phyloP scores from a whole-genome alignment of 2,329 filamentous ascomycete genomes.

The Colletotrichum chrysophilum region DNA sequence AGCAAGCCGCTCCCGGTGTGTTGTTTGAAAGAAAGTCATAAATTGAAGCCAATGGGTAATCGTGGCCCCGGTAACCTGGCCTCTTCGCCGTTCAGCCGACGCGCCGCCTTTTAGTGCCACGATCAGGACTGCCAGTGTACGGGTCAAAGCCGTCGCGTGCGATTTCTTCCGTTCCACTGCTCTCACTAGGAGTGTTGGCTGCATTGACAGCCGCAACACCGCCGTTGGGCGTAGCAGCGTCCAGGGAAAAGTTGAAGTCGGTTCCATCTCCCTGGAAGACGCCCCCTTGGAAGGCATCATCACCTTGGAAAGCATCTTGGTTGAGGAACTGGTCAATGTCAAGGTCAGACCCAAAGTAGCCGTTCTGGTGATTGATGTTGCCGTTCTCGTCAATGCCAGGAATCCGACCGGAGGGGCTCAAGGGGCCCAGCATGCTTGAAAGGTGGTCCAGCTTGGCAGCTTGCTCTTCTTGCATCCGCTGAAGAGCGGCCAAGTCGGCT shows the following conservation, averaged over 20 bases:
- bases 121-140: slow-evolving; percentile 27
- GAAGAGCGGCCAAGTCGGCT: slow-evolving; percentile 78
- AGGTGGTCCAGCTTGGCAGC: slow-evolving; percentile 78
- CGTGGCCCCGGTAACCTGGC: too few relatives aligned
- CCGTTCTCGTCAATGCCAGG: slow-evolving; percentile 65
- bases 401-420: slow-evolving; percentile 81
- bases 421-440: slow-evolving; percentile 74
- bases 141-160: slow-evolving; percentile 44
- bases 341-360: slow-evolving; percentile 42
- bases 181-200: slow-evolving; percentile 46
- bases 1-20: not conserved
- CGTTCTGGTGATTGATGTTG: slow-evolving; percentile 27
- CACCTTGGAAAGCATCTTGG: slow-evolving; percentile 44
- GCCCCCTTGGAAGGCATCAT: slow-evolving; percentile 42
- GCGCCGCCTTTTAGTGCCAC: slow-evolving; percentile 43
- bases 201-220: slow-evolving; percentile 26
- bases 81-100: slow-evolving; percentile 22
- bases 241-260: slow-evolving; percentile 59
- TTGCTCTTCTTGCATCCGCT: slow-evolving; percentile 81
- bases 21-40: not conserved
- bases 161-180: slow-evolving; percentile 57
- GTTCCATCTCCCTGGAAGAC: slow-evolving; percentile 46
- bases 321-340: slow-evolving; percentile 59
- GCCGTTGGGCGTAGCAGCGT: slow-evolving; percentile 32
- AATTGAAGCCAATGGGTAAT: not conserved